Conservation (phyloP, 768 basidiomycete genomes). For the Naganishia kalamii region DNA sequence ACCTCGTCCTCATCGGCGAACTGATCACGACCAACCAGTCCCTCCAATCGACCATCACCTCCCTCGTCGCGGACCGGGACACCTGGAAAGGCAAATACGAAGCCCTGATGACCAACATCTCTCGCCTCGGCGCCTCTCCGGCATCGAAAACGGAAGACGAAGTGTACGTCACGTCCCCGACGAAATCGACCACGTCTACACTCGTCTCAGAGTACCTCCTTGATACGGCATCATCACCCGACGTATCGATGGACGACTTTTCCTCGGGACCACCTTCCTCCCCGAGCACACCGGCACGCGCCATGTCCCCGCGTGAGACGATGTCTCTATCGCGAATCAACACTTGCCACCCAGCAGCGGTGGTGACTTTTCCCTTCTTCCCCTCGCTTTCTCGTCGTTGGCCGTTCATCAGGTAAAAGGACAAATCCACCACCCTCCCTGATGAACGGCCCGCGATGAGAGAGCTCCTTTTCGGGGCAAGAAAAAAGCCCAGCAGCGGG, state of each 20-base stretch:
- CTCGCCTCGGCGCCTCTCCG: background rate
- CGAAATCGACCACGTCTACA: slow-evolving; percentile 5
- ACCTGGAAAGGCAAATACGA: slow-evolving; percentile 2
- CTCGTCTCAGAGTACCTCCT: slow-evolving; percentile 12
- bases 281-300: background rate
- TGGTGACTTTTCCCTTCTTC: slow-evolving; percentile 17
- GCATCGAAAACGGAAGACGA: background rate
- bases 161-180: background rate
- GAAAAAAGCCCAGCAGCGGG: slow-evolving; percentile 17
- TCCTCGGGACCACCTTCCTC: background rate
- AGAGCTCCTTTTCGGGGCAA: background rate
- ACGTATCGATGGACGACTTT: background rate
- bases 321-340: background rate
- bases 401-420: background rate
- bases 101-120: background rate
- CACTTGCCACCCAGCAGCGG: slow-evolving; percentile 25
- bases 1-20: background rate
- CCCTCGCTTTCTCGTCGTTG: background rate
- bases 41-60: background rate
- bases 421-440: slow-evolving; percentile 18
- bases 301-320: background rate
- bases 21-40: background rate
- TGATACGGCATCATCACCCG: background rate
- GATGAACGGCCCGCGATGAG: background rate
- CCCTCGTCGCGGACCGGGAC: slow-evolving; percentile 4